Evolutionary conservation across 1,284 basidiomycete species (phyloP), one percentile per base, ranked within the genome.

Genomic region (Baeospora myosura): DNA sequence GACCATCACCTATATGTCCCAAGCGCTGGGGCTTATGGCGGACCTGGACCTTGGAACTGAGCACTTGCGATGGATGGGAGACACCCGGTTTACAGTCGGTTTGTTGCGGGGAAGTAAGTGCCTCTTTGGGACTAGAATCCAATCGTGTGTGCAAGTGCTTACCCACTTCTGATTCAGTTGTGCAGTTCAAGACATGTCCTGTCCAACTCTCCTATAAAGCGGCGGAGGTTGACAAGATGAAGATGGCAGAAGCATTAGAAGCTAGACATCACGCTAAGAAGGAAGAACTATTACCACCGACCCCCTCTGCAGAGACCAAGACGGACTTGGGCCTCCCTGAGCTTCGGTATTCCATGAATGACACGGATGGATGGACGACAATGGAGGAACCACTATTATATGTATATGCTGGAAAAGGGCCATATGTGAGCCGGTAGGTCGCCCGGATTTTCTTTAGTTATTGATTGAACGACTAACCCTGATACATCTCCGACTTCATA

Each of bases 21-120:
- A 90, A 59, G 79, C 88, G 0, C 62, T 93, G 14, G 95, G 95
- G 0, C 70, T 98, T 24, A 89, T 96, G 80, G 91, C 94, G 6
- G 93, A 98, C 53, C 54, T 94, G 21, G 91, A 95, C 59, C 62
- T 89, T 34, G 84, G 89, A 12, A 97, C 93, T 0, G 93, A 97
- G 45, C 66, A 88, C 53, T 61, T 94, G 34, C 78, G 95, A 2
- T 96, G 90, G 81, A 82, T 98, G 76, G 95, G 95, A n/a, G 88
- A 92, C 57, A 70, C 76, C 5, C 81, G 95, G 1, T 98, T 98
- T 63, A 57, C 88, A n/a, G 68, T 82, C 40, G 93, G 94, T 3
- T 85, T 83, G 58, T 55, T 97, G 1, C 73, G 79, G 40, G 89
- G 85, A 52, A 52, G 83, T 83, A 52, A 51, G 74, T 55, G 3